A percentile compares a stretch with the other conserved stretches of the same genome.
phyloP scores from a whole-genome alignment of 306 rosid species.

The Styphnolobium japonicum region DNA sequence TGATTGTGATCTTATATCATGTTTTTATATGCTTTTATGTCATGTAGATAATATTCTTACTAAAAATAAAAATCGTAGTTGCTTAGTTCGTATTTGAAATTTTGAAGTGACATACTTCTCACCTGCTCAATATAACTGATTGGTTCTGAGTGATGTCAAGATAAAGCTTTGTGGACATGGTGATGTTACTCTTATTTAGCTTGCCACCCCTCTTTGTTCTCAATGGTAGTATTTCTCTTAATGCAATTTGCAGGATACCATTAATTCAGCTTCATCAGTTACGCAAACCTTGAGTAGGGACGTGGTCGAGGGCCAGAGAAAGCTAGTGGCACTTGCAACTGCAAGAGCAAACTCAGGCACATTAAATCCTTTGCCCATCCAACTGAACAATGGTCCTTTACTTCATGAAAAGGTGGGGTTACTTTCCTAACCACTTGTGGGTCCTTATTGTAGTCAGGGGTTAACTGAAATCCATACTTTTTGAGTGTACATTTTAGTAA shows the following conservation, averaged over 20 bases:
- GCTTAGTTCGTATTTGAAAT: not conserved
- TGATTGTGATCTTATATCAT: not conserved
- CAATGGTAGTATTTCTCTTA: not conserved
- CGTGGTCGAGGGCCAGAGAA: slow-evolving; percentile 84
- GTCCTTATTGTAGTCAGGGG: not conserved
- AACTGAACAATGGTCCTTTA: slow-evolving; percentile 76
- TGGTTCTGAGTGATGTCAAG: not conserved
- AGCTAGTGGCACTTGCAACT: slow-evolving; percentile 76
- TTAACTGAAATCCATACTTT: not conserved
- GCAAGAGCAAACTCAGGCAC: slow-evolving; percentile 67
- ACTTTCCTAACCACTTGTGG: not conserved
- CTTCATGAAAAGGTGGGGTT: slow-evolving; percentile 79
- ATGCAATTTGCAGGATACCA: slow-evolving; percentile 70
- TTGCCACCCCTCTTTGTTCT: slow-evolving; percentile 5
- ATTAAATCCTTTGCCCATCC: slow-evolving; percentile 64
- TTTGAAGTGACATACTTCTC: not conserved
- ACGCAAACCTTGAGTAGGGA: slow-evolving; percentile 84
- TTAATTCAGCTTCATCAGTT: slow-evolving; percentile 77
- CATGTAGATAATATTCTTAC: not conserved
- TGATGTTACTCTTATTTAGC: not conserved
- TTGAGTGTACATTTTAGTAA: not conserved
- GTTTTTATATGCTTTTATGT: not conserved
- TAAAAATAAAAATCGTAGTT: not conserved
- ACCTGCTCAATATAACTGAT: not conserved
- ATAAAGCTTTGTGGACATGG: not conserved